Base-by-base conservation (phyloP, 2,329 filamentous ascomycete species). In the Volutella citrinella region DNA sequence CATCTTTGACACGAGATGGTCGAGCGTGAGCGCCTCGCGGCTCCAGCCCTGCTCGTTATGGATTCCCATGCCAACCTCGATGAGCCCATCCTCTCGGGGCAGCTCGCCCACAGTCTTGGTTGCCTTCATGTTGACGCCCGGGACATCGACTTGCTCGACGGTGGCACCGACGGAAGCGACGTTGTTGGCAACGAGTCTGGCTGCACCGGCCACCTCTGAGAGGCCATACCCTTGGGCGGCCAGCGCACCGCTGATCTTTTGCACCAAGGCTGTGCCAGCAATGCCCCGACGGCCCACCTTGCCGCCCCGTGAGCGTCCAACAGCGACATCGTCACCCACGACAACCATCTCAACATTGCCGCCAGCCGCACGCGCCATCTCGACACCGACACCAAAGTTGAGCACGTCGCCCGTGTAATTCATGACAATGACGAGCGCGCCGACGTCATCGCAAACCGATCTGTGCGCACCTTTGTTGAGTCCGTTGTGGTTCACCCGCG, bases 51-150 rank as follows among this genome's bases (percentile, higher is more conserved):
- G 65, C 57, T 84, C 81, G 50, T 87, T 87, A 57, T 88, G 84
- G 47, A 87, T 87, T 10, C 84, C 84, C 84, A 88, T 88, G 18
- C 84, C 84, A 30, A 82, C 64, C 59, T 82, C 78, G 17, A 80
- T 74, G 54, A 81, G 74, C 22, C 67, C 73, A 4, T 49, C 60
- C 28, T 64, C 70, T 37, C 90, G 62, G 25, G 49, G 59, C 18
- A 80, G 79, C 15, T 79, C 76, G 26, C n/a, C n/a, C n/a, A n/a
- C n/a, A n/a, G n/a, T n/a, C n/a, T n/a, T n/a, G n/a, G n/a, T n/a
- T n/a, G n/a, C n/a, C n/a, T n/a, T n/a, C n/a, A n/a, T n/a, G n/a
- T n/a, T n/a, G n/a, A n/a, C n/a, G n/a, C n/a, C n/a, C n/a, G n/a
- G n/a, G n/a, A n/a, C n/a, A n/a, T n/a, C n/a, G n/a, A n/a, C n/a